phyloP scores from a whole-genome alignment of 1,284 basidiomycete genomes.

The Rhodotorula sp. region DNA sequence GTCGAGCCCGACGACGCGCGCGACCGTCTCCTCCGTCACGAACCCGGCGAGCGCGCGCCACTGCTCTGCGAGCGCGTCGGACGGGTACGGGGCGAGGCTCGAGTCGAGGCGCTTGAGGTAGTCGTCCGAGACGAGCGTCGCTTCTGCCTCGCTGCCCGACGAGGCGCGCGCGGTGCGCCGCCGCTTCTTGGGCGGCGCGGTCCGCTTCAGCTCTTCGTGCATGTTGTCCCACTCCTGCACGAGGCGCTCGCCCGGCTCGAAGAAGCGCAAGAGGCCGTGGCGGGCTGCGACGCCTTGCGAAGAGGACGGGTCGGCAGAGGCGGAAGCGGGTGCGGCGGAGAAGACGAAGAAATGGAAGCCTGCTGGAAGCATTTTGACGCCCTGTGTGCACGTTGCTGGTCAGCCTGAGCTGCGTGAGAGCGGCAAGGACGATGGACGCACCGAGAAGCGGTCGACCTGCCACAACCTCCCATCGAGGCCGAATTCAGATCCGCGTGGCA shows the following conservation, averaged over 20 bases:
- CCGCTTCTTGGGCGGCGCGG: neutral
- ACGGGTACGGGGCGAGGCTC: slow-evolving; percentile 53
- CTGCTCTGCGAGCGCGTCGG: slow-evolving; percentile 41
- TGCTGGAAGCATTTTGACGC: slow-evolving; percentile 44
- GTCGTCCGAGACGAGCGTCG: slow-evolving; percentile 42
- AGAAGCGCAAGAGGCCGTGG: slow-evolving; percentile 37
- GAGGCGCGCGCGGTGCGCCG: neutral
- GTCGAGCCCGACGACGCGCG: slow-evolving; percentile 46
- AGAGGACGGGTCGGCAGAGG: neutral
- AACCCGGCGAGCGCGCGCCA: slow-evolving; percentile 49
- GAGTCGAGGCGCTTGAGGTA: slow-evolving; percentile 52
- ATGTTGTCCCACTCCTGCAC: slow-evolving; percentile 34
- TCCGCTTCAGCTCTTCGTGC: slow-evolving; percentile 23
- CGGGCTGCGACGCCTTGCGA: slow-evolving; percentile 29
- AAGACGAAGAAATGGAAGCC: slow-evolving; percentile 45
- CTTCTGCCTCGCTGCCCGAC: neutral
- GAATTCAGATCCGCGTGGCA: slow-evolving; percentile 41
- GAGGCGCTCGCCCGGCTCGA: slow-evolving; percentile 19
- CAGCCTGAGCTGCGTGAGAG: neutral
- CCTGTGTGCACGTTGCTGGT: slow-evolving; percentile 9
- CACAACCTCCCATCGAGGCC: slow-evolving; percentile 43
- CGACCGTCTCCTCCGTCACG: slow-evolving; percentile 46
- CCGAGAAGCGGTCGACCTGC: slow-evolving; percentile 38
- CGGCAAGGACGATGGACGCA: slow-evolving; percentile 5
- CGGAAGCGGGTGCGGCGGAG: slow-evolving; percentile 29